phyloP scores from a whole-genome alignment of 441 rosid genomes.

The Corymbia citriodora region DNA sequence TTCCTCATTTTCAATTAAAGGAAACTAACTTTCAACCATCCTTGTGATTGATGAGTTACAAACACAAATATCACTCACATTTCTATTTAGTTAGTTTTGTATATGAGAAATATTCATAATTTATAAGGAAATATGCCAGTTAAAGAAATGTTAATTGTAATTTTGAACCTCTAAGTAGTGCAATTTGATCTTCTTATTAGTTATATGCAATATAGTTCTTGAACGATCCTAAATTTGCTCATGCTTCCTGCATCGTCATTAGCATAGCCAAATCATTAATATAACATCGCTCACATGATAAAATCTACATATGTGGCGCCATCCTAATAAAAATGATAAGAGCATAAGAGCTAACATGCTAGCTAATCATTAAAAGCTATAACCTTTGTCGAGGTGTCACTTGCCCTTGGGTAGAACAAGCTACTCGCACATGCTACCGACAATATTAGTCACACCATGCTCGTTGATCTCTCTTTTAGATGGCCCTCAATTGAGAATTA shows the following conservation, averaged over 20 bases:
- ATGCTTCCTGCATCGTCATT: background rate
- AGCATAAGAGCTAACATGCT: background rate
- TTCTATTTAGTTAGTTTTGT: background rate
- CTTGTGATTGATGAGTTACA: background rate
- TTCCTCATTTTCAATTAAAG: background rate
- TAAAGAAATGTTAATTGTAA: background rate
- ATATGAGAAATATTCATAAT: background rate
- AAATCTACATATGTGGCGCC: background rate
- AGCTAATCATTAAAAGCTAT: accelerated
- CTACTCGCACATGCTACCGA: accelerated
- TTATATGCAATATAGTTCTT: background rate
- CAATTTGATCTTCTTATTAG: background rate
- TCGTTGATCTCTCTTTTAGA: background rate
- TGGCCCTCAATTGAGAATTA: accelerated
- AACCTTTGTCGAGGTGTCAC: accelerated
- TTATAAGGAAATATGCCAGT: background rate
- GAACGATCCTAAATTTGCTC: background rate
- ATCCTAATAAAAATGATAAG: background rate
- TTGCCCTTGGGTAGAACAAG: background rate
- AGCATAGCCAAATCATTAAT: background rate
- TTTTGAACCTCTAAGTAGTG: background rate
- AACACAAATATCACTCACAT: background rate
- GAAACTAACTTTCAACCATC: background rate
- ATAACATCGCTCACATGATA: background rate
- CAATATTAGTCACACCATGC: accelerated